Conservation (phyloP, 2,329 filamentous ascomycete species). For the Penicillium griseofulvum region DNA sequence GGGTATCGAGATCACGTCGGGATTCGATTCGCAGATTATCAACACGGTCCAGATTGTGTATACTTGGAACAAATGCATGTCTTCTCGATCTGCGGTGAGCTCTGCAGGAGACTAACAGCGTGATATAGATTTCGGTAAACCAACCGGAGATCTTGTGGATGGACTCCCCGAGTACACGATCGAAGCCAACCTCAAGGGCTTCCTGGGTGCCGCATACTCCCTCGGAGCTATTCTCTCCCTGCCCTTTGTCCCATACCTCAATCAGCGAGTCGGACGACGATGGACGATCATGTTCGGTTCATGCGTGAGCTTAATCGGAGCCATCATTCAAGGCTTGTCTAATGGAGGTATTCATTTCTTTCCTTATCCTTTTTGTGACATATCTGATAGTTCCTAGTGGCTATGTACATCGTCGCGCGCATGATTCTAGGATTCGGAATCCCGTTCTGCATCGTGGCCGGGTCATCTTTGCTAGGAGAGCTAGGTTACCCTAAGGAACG, state of each 20-base stretch:
- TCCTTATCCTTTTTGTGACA: not conserved
- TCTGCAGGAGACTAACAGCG: constrained; percentile 5
- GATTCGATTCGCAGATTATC: constrained; percentile 56
- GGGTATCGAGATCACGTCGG: constrained; percentile 62
- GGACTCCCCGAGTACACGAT: constrained; percentile 21
- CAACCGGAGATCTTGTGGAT: constrained; percentile 19
- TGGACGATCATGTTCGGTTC: constrained; percentile 59
- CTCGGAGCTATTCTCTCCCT: constrained; percentile 59
- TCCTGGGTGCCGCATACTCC: constrained; percentile 59
- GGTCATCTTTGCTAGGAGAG: constrained; percentile 59
- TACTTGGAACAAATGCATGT: constrained; percentile 40
- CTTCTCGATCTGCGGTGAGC: not conserved
- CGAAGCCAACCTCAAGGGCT: constrained; percentile 40
- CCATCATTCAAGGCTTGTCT: constrained; percentile 56
- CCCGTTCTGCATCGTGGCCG: constrained; percentile 58
- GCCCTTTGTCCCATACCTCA: constrained; percentile 57
- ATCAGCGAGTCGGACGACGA: constrained; percentile 55
- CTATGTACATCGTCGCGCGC: constrained; percentile 61
- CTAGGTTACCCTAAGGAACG: constrained; percentile 61
- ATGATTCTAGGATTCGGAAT: constrained; percentile 63
- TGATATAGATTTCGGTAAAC: constrained; percentile 21
- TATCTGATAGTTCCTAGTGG: constrained; percentile 34
- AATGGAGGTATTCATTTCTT: constrained; percentile 39
- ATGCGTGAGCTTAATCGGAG: constrained; percentile 55
- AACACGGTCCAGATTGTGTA: constrained; percentile 44